Base-by-base conservation (phyloP, 441 rosid genomes). In the Jatropha podagrica region DNA sequence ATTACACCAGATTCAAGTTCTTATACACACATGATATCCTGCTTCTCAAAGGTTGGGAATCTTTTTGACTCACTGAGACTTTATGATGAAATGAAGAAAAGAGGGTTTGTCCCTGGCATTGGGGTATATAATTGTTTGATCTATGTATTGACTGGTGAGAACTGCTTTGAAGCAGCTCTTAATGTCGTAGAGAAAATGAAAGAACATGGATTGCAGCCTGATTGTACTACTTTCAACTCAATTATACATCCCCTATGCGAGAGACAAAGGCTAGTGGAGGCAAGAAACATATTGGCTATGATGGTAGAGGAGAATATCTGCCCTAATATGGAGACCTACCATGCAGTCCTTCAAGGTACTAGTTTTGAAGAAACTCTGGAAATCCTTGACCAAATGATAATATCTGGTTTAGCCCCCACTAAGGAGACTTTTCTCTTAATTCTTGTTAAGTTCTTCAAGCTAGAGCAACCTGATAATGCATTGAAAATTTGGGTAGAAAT, bases 51-150 rank as follows among this genome's bases (percentile, higher is more conserved):
- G 84, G 87, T 79, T 70, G 91, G 94, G 71, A 89, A 90, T 83
- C 96, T 95, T 66, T 95, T 93, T 26, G 94, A 92, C 74, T 88
- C 97, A 6, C 80, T 93, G 37, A 88, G 98, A 78, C 92, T 95
- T n/a, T 95, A 82, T 51, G 92, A 92, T 81, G 97, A 88, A 71
- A 92, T 92, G 97, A 95, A 83, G 88, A 95, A 90, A 86, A 86
- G 92, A 68, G 94, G 92, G 71, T 82, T 86, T 80, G 67, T 74
- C 68, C 94, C 94, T 5, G 85, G 88, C 73, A 60, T 87, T 76
- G 86, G 78, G 68, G 97, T 91, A 27, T 92, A 90, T 75, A 90
- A 87, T 76, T 92, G 95, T 64, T 75, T 92, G 81, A 80, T 92
- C 73, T 90, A 88, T 74, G 90, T 91, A 14, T 82, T 94, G 78